A percentile compares a stretch with the other conserved stretches of the same genome.
Evolutionary conservation across 2,329 filamentous ascomycete species (phyloP).

Genomic region (Alternaria burnsii): DNA sequence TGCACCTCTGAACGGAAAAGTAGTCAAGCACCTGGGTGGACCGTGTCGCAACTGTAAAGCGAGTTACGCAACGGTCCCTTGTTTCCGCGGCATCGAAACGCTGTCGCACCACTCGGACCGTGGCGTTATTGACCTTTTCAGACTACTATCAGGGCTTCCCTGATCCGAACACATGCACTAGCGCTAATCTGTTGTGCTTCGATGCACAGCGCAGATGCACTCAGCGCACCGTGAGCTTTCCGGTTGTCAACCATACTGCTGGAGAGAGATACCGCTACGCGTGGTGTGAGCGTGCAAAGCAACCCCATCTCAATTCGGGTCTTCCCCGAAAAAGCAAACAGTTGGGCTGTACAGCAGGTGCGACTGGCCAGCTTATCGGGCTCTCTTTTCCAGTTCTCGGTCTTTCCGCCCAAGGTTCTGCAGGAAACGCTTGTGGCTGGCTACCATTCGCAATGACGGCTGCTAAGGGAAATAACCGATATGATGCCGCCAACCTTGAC

Average conservation of each 20-base stretch:
- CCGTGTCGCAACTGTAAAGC: slow-evolving; percentile 31
- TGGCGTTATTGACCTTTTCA: slow-evolving; percentile 43
- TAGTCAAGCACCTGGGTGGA: slow-evolving; percentile 33
- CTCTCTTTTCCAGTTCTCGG: slow-evolving; percentile 13
- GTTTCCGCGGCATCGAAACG: slow-evolving; percentile 24
- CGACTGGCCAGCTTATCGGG: slow-evolving; percentile 21
- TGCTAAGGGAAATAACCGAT: slow-evolving; percentile 11
- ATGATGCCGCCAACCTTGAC: slow-evolving; percentile 13
- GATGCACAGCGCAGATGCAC: slow-evolving; percentile 3
- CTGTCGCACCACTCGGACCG: slow-evolving; percentile 35
- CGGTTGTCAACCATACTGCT: slow-evolving; percentile 18
- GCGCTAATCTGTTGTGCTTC: slow-evolving; percentile 11
- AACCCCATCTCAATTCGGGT: slow-evolving; percentile 5
- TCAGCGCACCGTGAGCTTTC: slow-evolving; percentile 12
- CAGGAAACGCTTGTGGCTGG: slow-evolving; percentile 14
- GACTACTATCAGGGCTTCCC: slow-evolving; percentile 22
- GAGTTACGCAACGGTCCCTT: slow-evolving; percentile 37
- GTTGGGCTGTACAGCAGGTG: slow-evolving; percentile 11
- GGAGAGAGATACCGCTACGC: slow-evolving; percentile 34
- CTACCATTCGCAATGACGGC: slow-evolving; percentile 7
- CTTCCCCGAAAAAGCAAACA: slow-evolving; percentile 24
- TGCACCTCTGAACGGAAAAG: slow-evolving; percentile 26
- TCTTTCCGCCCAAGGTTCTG: slow-evolving; percentile 12
- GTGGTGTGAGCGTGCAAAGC: slow-evolving; percentile 34
- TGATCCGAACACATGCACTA: slow-evolving; percentile 17